Conservation (phyloP, 371 early-diverging fungal species). For the Lichtheimia hyalospora region DNA sequence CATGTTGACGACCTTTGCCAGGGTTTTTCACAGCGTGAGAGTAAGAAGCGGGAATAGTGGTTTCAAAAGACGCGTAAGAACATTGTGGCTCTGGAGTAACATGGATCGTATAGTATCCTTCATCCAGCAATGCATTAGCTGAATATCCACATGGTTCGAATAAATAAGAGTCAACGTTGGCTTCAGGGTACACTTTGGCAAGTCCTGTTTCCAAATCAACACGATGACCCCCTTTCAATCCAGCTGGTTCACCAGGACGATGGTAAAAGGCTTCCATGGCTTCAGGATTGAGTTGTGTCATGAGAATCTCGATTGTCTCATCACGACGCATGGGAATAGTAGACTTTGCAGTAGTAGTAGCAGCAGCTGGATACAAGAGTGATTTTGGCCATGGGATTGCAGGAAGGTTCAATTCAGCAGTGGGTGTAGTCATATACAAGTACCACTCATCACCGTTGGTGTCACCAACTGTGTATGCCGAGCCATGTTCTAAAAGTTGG, state of each 20-base stretch:
- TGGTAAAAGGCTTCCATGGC: slow-evolving; percentile 73
- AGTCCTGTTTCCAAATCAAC: slow-evolving; percentile 79
- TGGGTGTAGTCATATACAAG: slow-evolving; percentile 78
- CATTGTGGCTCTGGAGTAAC: slow-evolving; percentile 96
- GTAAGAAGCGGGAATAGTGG: slow-evolving; percentile 72
- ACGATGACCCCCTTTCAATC: slow-evolving; percentile 58
- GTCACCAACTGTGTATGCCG: slow-evolving; percentile 91
- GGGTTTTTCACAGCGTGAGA: slow-evolving; percentile 15
- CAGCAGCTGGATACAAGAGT: background rate
- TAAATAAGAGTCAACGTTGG: slow-evolving; percentile 80
- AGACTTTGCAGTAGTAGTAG: background rate
- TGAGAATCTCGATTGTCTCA: slow-evolving; percentile 92
- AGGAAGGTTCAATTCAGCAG: slow-evolving; percentile 45
- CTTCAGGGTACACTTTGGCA: slow-evolving; percentile 70
- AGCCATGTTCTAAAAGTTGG: slow-evolving; percentile 53
- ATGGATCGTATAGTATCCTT: slow-evolving; percentile 91
- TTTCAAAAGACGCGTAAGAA: slow-evolving; percentile 96
- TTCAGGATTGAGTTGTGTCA: slow-evolving; percentile 83
- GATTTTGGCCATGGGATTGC: slow-evolving; percentile 1
- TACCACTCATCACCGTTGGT: slow-evolving; percentile 94
- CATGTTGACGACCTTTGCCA: background rate
- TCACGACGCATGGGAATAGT: slow-evolving; percentile 54
- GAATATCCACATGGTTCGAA: slow-evolving; percentile 96
- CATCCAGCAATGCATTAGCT: slow-evolving; percentile 78
- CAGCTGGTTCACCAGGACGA: slow-evolving; percentile 44